Base-by-base conservation (phyloP, 495 filamentous ascomycete species). In the Hypoxylon crocopeplum region DNA sequence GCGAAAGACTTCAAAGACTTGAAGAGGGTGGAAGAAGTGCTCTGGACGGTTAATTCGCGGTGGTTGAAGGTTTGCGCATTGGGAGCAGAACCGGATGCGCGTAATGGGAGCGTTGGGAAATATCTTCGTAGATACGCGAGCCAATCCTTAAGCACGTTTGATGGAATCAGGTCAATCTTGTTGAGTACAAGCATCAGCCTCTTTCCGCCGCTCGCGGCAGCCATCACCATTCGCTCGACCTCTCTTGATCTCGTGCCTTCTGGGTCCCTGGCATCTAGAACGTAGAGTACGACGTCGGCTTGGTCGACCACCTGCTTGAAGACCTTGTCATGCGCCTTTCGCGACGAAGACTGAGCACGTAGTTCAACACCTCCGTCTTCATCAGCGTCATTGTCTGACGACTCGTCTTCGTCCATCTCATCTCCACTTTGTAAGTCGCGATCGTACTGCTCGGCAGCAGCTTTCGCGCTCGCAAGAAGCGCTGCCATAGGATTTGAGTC, bases 61-160 rank as follows among this genome's bases (percentile, higher is more conserved):
- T 98, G 93, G 74, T 96, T 91, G 75, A 96, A 97, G 54, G 85
- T 92, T 63, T 89, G 90, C 24, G 93, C 90, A 66, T 97, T 97
- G 39, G 88, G 80, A 11, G 93, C 86, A 27, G 91, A 84, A 62
- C 82, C 88, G 41, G 90, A 92, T 1, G 93, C 93, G 66, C 92
- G 91, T 17, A 98, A 84, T 0, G 93, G 93, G 16, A 98, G 81
- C 0, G 93, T 96, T 24, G 93, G 93, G 81, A 97, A 97, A 74
- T 87, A 96, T 51, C 92, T 86, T 48, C 91, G 87, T 60, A 98
- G 83, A 72, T 97, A 86, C 42, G 81, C 69, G 58, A 98, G 82
- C 93, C 93, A 98, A 54, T 75, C 80, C 72, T 90, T 91, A 39
- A 96, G 84, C 17, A 93, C 89, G 1, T 83, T 72, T 1, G 90